phyloP scores from a whole-genome alignment of 2,329 filamentous ascomycete genomes.

The Onygena corvina region DNA sequence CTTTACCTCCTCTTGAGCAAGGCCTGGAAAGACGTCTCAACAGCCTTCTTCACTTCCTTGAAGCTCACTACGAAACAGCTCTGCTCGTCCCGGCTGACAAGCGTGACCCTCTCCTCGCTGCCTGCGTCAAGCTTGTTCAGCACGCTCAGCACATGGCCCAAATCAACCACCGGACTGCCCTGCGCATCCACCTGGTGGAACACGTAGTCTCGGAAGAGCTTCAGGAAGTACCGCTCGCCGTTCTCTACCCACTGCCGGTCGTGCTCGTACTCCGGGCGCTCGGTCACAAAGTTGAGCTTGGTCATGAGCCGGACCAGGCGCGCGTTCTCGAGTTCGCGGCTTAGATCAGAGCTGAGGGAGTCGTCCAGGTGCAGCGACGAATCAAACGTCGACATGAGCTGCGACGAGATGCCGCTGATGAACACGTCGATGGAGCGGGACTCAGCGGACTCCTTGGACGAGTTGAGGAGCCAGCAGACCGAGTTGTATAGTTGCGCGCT shows the following conservation, averaged over 20 bases:
- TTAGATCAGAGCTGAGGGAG: conserved; percentile 57
- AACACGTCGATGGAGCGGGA: conserved; percentile 68
- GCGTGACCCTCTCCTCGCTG: conserved; percentile 68
- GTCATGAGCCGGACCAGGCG: conserved; percentile 66
- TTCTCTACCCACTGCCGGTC: conserved; percentile 79
- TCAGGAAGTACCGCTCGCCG: conserved; percentile 81
- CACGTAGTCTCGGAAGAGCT: conserved; percentile 91
- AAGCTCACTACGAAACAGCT: conserved; percentile 80
- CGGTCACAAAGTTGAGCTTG: conserved; percentile 80
- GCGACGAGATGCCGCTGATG: conserved; percentile 62
- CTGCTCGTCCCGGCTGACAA: conserved; percentile 83
- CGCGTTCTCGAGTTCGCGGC: conserved; percentile 78
- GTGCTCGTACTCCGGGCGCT: conserved; percentile 72
- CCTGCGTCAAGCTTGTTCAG: conserved; percentile 90
- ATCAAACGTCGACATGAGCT: conserved; percentile 64
- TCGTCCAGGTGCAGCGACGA: conserved; percentile 69
- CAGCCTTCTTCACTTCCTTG: conserved; percentile 63
- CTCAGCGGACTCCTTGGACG: conserved; percentile 39
- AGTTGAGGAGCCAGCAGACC: conserved; percentile 65
- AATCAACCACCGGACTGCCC: conserved; percentile 69
- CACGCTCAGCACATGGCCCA: conserved; percentile 75
- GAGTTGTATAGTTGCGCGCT: conserved; percentile 67
- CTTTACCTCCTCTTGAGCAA: conserved; percentile 32
- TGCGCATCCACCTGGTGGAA: conserved; percentile 89
- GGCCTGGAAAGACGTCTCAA: conserved; percentile 51